Conservation (phyloP, 1,284 basidiomycete genomes). For the Sporisorium sorghi region DNA sequence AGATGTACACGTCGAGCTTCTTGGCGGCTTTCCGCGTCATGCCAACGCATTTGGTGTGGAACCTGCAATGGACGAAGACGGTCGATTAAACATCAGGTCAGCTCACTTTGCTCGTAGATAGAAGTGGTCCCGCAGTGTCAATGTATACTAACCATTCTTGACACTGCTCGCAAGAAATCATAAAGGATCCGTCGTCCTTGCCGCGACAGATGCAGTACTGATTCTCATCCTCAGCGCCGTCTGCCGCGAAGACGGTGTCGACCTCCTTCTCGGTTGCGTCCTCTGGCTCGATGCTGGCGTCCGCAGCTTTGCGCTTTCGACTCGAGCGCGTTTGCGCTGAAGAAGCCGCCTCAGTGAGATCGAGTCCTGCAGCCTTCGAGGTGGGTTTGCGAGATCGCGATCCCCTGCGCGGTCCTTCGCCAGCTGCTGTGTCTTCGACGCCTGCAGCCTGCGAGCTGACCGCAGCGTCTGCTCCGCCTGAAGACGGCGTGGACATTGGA, state of each 20-base stretch:
- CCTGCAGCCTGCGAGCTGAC: conserved; percentile 11
- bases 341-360: conserved; percentile 8
- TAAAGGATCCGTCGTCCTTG: conserved; percentile 64
- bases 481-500: conserved; percentile 19
- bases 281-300: conserved; percentile 13
- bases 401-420: conserved; percentile 26
- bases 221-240: conserved; percentile 43
- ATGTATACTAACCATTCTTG: conserved; percentile 62
- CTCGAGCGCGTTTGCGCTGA: conserved; percentile 8
- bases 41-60: conserved; percentile 64
- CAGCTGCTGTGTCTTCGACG: conserved; percentile 2
- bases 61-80: conserved; percentile 37
- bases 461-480: conserved; percentile 4
- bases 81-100: conserved; percentile 1
- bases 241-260: conserved; percentile 28
- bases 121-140: neutral
- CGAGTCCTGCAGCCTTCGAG: conserved; percentile 33
- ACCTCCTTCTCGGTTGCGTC: conserved; percentile 18
- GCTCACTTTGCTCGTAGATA: conserved; percentile 7
- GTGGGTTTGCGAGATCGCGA: conserved; percentile 33
- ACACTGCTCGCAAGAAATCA: conserved; percentile 65
- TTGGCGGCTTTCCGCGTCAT: conserved; percentile 60
- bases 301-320: conserved; percentile 36
- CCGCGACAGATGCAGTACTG: conserved; percentile 64
- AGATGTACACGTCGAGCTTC: conserved; percentile 60